A percentile compares a stretch with the other conserved stretches of the same genome.
Evolutionary conservation across 2,329 filamentous ascomycete species (phyloP).

Genomic region (Blastomyces emzantsi): DNA sequence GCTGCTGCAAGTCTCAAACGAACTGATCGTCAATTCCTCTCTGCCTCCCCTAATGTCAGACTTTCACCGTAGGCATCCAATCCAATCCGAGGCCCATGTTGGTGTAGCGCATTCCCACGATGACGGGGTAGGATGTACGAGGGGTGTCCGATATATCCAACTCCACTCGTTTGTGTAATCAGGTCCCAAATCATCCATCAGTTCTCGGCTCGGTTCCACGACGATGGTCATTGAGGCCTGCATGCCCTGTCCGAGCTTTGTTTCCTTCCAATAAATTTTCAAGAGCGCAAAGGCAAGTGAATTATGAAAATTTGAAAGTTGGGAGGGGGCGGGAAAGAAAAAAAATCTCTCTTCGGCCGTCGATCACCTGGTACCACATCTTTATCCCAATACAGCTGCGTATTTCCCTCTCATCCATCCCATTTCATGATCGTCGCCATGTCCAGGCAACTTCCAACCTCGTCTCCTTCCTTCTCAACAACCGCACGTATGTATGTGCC

Average conservation of each 20-base stretch:
- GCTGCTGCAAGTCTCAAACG: not conserved
- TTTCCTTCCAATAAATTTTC: not conserved
- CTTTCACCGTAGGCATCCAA: not conserved
- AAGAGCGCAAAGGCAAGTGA: not conserved
- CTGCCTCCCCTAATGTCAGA: not conserved
- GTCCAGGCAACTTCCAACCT: not conserved
- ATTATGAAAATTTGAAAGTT: not conserved
- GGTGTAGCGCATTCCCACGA: not conserved
- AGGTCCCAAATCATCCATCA: not conserved
- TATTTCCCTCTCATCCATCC: not conserved
- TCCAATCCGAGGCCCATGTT: not conserved
- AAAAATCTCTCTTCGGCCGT: not conserved
- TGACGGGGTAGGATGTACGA: not conserved
- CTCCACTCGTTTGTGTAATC: conserved; percentile 10
- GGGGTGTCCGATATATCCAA: not conserved
- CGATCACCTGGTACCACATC: not conserved
- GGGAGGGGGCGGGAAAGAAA: too few species aligned
- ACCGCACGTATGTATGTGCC: not conserved
- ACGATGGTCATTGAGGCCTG: not conserved
- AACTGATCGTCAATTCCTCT: not conserved
- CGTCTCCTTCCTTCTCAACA: not conserved
- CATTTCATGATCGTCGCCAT: not conserved
- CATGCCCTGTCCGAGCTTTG: not conserved
- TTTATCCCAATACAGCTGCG: not conserved
- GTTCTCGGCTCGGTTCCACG: conserved; percentile 6